These are phyloP conservation scores for Fusarium albidum DNA, from an alignment of 2,329 filamentous ascomycete genomes.

Conservation along the genomic window DNA sequence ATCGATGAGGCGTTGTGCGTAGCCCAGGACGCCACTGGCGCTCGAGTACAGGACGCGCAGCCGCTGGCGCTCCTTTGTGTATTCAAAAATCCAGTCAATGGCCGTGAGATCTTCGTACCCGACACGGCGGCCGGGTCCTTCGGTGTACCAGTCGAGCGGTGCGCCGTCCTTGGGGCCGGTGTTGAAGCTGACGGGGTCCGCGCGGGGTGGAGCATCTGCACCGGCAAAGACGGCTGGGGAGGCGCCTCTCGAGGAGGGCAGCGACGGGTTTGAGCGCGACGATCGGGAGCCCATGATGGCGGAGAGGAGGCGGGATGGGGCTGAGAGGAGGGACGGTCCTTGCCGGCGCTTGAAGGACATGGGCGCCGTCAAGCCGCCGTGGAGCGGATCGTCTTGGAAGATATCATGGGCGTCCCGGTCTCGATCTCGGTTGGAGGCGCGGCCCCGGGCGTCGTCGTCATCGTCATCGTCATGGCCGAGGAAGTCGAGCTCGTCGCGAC, in stretches of 20 bases:
- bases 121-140: constrained; percentile 87
- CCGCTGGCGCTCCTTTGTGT: constrained; percentile 92
- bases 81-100: constrained; percentile 99
- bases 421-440: constrained; percentile 12
- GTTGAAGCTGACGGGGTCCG: constrained; percentile 27
- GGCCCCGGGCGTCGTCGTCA: constrained; percentile 32
- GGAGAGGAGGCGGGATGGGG: constrained; percentile 58
- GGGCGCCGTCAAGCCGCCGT: constrained; percentile 56
- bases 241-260: constrained; percentile 26
- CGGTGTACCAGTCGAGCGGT: constrained; percentile 83
- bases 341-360: constrained; percentile 78
- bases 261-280: constrained; percentile 20
- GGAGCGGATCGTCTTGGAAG: constrained; percentile 65
- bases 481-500: constrained; percentile 58
- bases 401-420: constrained; percentile 43
- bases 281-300: constrained; percentile 48
- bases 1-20: constrained; percentile 78
- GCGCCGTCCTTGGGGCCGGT: constrained; percentile 54
- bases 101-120: constrained; percentile 96
- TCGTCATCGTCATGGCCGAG: constrained; percentile 49
- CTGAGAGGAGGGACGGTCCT: constrained; percentile 57
- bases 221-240: constrained; percentile 29
- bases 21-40: constrained; percentile 75
- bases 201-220: constrained; percentile 18
- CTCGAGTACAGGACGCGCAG: constrained; percentile 78